phyloP scores from a whole-genome alignment of 352 stramenopile genomes.

The Globisporangium acanthophoron region DNA sequence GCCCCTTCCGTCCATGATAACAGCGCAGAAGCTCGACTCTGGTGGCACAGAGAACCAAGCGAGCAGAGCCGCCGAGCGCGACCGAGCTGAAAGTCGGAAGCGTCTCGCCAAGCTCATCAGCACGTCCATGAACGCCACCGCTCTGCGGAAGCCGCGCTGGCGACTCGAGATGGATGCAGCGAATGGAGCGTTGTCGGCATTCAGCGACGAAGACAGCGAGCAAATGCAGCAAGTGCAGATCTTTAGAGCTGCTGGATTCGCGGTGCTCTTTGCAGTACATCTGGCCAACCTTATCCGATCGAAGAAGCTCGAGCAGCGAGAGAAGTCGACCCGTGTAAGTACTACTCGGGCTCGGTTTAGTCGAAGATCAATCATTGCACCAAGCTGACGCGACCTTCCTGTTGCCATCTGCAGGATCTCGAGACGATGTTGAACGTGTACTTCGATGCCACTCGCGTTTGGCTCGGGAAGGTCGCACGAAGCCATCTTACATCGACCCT shows the following conservation, averaged over 20 bases:
- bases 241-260: slow-evolving; percentile 29
- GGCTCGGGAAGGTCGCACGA: slow-evolving; percentile 48
- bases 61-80: slow-evolving; percentile 19
- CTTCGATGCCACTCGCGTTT: slow-evolving; percentile 57
- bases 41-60: background rate
- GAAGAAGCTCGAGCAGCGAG: slow-evolving; percentile 25
- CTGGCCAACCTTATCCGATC: slow-evolving; percentile 26
- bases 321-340: background rate
- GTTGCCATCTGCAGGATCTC: slow-evolving; percentile 29
- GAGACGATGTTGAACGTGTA: slow-evolving; percentile 59
- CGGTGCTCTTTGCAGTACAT: slow-evolving; percentile 22
- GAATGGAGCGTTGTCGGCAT: slow-evolving; percentile 23
- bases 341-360: background rate
- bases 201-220: slow-evolving; percentile 16
- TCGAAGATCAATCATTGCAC: background rate
- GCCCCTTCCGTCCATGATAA: background rate
- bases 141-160: slow-evolving; percentile 42
- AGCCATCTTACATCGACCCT: slow-evolving; percentile 42
- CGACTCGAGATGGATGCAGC: slow-evolving; percentile 32
- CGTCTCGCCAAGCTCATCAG: slow-evolving; percentile 34
- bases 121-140: slow-evolving; percentile 17
- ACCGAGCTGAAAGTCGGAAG: slow-evolving; percentile 38
- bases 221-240: slow-evolving; percentile 29
- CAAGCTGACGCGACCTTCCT: background rate
- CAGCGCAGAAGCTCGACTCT: background rate